Evolutionary conservation across 2,329 filamentous ascomycete genomes (phyloP), one percentile per base, ranked within the genome.

Genomic region (Penicillium digitatum): DNA sequence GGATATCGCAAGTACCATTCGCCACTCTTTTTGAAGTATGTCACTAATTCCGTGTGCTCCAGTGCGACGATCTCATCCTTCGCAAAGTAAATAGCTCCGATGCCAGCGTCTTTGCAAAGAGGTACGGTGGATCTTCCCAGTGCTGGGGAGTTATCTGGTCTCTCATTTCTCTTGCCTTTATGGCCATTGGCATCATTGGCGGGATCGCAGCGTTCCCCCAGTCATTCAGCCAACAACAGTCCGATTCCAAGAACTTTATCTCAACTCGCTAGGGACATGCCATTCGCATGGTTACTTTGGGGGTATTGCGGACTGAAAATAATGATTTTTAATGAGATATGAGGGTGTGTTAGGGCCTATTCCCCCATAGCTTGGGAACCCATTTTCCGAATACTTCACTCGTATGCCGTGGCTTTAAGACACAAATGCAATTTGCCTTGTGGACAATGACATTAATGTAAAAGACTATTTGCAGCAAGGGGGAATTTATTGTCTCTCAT

Each of bases 131-230:
- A 34, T 90, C 87, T 0, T 89, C 87, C 1, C 86, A 88, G 66
- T 91, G 87, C 78, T 91, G 89, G 88, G 88, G 88, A 9, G 78
- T 91, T 14, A 82, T 90, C 50, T 93, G 88, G 89, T 87, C 83
- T 47, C 75, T 92, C 48, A 81, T 93, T 50, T 88, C 87, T 0
- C 66, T 91, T 24, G 59, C 81, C 0, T 85, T 93, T 69, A 90
- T 92, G 86, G 81, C 84, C 6, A 78, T 78, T 14, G 87, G 84
- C 2, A 91, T 93, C 59, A 72, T 92, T n/a, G 87, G 86, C 5
- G 88, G 87, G 1, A 80, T 93, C 39, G 88, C 88, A 0, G 88
- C 87, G 8, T 92, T 92, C 66, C 86, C 85, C 0, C 80, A 91
- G 71, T 84, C 84, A 1, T 87, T 85, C 62, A 78, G 78, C 22